A percentile compares a stretch with the other conserved stretches of the same genome.
Evolutionary conservation across 176 grass and related monocot genomes (phyloP).

Genomic region (Miscanthus lutarioriparius): DNA sequence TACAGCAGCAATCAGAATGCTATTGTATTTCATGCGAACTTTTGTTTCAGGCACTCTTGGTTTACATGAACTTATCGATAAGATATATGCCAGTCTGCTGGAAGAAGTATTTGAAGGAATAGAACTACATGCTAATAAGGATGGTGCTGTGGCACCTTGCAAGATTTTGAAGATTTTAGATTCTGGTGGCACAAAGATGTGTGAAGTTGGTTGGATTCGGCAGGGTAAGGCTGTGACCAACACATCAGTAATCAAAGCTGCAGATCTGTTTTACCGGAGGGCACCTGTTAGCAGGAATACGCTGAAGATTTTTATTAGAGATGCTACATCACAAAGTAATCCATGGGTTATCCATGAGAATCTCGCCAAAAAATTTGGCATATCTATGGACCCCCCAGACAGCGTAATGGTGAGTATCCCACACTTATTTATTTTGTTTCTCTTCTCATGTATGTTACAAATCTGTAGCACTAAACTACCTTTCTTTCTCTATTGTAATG

Average conservation of each 20-base stretch:
- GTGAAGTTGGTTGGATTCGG: constrained; percentile 72
- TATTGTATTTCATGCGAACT: neutral
- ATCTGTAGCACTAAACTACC: constrained; percentile 7
- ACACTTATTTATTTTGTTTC: constrained; percentile 8
- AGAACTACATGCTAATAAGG: constrained; percentile 67
- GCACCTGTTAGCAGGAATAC: constrained; percentile 59
- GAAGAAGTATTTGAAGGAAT: constrained; percentile 78
- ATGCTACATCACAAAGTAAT: constrained; percentile 59
- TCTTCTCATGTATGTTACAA: constrained; percentile 15
- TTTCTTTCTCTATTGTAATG: constrained; percentile 35
- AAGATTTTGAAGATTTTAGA: constrained; percentile 73
- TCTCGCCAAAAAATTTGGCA: constrained; percentile 66
- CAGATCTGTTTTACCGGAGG: constrained; percentile 62
- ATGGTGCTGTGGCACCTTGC: constrained; percentile 54
- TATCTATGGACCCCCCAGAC: constrained; percentile 50
- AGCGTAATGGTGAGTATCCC: constrained; percentile 42
- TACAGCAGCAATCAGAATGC: constrained; percentile 17
- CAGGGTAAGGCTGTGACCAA: constrained; percentile 51
- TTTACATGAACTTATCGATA: constrained; percentile 62
- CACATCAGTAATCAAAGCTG: constrained; percentile 61
- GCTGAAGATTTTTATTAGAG: constrained; percentile 69
- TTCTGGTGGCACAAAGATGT: constrained; percentile 47
- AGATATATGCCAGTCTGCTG: constrained; percentile 59
- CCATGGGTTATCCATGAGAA: constrained; percentile 84
- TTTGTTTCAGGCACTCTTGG: constrained; percentile 66